Conservation (phyloP, 805 yeast genomes). For the Lipomyces sp. region DNA sequence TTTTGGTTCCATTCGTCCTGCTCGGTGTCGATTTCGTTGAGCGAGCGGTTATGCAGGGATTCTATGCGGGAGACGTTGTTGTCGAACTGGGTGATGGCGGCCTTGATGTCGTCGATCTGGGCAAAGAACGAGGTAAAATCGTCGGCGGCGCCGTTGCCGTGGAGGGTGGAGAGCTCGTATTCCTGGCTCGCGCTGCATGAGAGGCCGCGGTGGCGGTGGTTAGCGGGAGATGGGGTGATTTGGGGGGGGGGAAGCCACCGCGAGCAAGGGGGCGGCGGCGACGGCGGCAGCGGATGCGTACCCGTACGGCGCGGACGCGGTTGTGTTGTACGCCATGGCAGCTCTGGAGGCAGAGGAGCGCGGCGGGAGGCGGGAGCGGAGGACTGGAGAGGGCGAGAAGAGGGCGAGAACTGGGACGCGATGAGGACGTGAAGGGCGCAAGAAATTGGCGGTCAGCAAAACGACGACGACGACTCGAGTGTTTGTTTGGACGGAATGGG, state of each 20-base stretch:
- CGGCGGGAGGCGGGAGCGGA: too few relatives aligned
- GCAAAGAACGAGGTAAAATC: slow-evolving; percentile 50
- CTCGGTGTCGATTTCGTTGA: slow-evolving; percentile 69
- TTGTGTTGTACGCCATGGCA: too few relatives aligned
- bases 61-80: slow-evolving; percentile 66
- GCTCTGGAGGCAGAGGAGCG: too few relatives aligned
- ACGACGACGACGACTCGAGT: too few relatives aligned
- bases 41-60: slow-evolving; percentile 62
- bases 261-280: neutral
- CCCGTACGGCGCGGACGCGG: too few relatives aligned
- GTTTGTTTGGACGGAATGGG: too few relatives aligned
- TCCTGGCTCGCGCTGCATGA: slow-evolving; percentile 2
- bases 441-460: too few relatives aligned
- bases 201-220: neutral
- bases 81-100: slow-evolving; percentile 66
- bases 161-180: slow-evolving; percentile 24
- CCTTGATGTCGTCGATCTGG: slow-evolving; percentile 64
- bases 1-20: slow-evolving; percentile 60
- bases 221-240: neutral
- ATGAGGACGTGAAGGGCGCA: too few relatives aligned
- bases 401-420: too few relatives aligned
- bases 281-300: too few relatives aligned
- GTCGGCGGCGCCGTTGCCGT: slow-evolving; percentile 16
- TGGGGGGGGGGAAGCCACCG: too few relatives aligned
- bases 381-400: too few relatives aligned